Evolutionary conservation across 2,329 filamentous ascomycete genomes (phyloP).

Genomic region (Fusarium gaditjirri): DNA sequence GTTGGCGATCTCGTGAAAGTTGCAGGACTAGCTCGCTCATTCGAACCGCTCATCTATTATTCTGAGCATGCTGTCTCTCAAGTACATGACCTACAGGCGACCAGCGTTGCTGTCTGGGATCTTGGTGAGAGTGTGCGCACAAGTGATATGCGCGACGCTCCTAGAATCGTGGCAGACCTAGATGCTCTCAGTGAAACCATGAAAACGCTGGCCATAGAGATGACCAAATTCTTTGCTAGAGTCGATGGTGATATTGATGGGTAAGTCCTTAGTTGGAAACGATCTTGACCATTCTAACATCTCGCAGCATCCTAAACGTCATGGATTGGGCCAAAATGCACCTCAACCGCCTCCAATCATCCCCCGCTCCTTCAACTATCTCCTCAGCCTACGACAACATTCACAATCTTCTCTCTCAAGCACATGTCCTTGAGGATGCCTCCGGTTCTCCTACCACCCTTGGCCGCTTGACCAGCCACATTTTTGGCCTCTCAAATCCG

Average conservation of each 20-base stretch:
- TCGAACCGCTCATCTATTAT: slow-evolving; percentile 94
- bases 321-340: slow-evolving; percentile 97
- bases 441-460: slow-evolving; percentile 71
- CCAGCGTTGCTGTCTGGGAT: slow-evolving; percentile 94
- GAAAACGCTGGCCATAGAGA: slow-evolving; percentile 83
- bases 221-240: slow-evolving; percentile 92
- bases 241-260: slow-evolving; percentile 93
- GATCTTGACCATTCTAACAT: slow-evolving; percentile 12
- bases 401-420: slow-evolving; percentile 77
- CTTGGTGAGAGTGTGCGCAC: slow-evolving; percentile 88
- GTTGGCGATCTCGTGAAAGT: slow-evolving; percentile 84
- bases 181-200: slow-evolving; percentile 88
- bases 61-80: slow-evolving; percentile 89
- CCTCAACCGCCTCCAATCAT: slow-evolving; percentile 73
- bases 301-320: slow-evolving; percentile 80
- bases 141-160: slow-evolving; percentile 90
- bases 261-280: slow-evolving; percentile 54
- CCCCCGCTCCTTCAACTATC: slow-evolving; percentile 67
- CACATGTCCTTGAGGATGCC: slow-evolving; percentile 67
- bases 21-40: slow-evolving; percentile 86
- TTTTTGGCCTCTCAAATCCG: slow-evolving; percentile 83
- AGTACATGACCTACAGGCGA: slow-evolving; percentile 88
- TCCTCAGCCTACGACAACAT: slow-evolving; percentile 83
- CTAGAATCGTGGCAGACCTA: slow-evolving; percentile 85
- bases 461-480: slow-evolving; percentile 73